Base-by-base conservation (phyloP, 169 alveolate genomes). In the Plasmodium coatneyi region DNA sequence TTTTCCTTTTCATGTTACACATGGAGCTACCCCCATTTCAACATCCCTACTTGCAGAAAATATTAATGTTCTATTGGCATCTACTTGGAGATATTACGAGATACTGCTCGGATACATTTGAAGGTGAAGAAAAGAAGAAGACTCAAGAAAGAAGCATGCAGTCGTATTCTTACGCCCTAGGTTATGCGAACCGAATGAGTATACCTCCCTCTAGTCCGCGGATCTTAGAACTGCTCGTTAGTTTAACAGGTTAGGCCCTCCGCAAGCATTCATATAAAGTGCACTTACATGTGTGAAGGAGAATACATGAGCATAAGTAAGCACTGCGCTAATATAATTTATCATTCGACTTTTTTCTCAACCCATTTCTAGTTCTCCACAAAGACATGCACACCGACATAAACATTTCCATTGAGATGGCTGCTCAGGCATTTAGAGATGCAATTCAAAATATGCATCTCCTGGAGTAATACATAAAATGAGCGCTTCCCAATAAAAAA, bases 381-480 rank as follows among this genome's bases (percentile, higher is more conserved):
- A 91, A 82, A 36, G 95, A 91, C 32, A 91, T 91, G 90, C 71
- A 81, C 54, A 82, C 66, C 4, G 92, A 91, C 28, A 81, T 70
- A 46, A 71, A 91, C 82, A 30, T 70, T 81, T 43, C 95, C 49
- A 91, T 91, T 80, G 92, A 91, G 60, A 80, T 91, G 92, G 91
- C 92, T 19, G 95, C 95, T 25, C 86, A 91, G 74, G 95, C 95
- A 71, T 91, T 91, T 81, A 91, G 95, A 91, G 84, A 91, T 54
- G 95, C 95, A 43, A 91, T 91, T 82, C 91, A 91, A 71, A 91
- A 91, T 70, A 91, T 91, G 95, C 95, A 91, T 72, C 95, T 81
- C 76, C 54, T 91, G 36, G 95, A 91, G 95, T 91, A 91, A 91
- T 80, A 80, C 74, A 80, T 71, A 79, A 79, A 80, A 91, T 81